Evolutionary conservation across 2,329 filamentous ascomycete genomes (phyloP), one percentile per base, ranked within the genome.

Genomic region (Fusarium setosum): DNA sequence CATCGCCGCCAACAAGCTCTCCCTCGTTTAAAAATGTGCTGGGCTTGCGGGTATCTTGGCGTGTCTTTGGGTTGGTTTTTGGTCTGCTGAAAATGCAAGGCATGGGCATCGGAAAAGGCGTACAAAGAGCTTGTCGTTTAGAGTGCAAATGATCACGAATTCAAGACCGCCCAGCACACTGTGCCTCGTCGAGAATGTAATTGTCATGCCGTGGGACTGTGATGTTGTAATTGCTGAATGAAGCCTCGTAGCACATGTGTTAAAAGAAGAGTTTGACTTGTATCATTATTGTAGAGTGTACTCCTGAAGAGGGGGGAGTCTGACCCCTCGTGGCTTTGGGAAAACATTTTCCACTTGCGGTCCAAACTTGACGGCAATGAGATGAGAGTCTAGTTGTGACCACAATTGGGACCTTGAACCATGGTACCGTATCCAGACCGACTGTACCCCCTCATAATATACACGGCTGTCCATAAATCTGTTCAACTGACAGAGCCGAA

Each of bases 1-100:
- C 86, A 97, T 99, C 84, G 96, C 96, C 70, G 96, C 96, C 78
- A 98, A 96, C 84, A 99, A 98, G 92, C 91, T 99, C 75, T 91
- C 92, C 75, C 96, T 99, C 79, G 96, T 98, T 81, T 98, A 97
- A 91, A 76, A 73, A 74, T 49, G 53, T 55, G 18, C 60, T 45
- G 73, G 64, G 63, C 51, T 62, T 57, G 51, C 65, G 67, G 73
- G 75, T 77, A 77, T 80, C 75, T n/a, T 78, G 78, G 69, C 58
- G 65, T 70, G 69, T 70, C 64, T 62, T 56, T 67, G 69, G 69
- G 69, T 70, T 71, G 69, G 69, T 68, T 63, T 80, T 78, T 78
- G 78, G 79, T 73, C 70, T 74, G 67, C 68, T 72, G 67, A 79
- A 79, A 77, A 78, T 72, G 72, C 68, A 64, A 68, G 74, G 63